phyloP scores from a whole-genome alignment of 116 monocot species.

The Phalaenopsis hybrid region DNA sequence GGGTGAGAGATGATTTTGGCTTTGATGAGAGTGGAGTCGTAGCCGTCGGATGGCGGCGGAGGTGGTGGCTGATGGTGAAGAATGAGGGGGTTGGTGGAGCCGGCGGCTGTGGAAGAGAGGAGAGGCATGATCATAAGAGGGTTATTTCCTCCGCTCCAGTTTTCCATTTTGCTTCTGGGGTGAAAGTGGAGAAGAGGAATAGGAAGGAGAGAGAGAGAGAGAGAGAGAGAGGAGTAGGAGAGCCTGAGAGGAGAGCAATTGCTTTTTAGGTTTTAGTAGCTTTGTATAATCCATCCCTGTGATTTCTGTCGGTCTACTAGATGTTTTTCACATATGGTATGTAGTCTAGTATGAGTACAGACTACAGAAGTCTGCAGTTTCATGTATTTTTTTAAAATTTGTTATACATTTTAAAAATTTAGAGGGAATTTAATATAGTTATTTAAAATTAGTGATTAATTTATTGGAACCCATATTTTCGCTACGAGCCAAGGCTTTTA shows the following conservation, averaged over 20 bases:
- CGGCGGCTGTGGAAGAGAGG: slow-evolving; percentile 12
- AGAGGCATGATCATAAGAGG: slow-evolving; percentile 52
- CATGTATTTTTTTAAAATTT: too few species aligned
- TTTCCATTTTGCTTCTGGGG: slow-evolving; percentile 2
- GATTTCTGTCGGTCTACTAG: slow-evolving; percentile 8
- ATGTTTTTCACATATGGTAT: not conserved
- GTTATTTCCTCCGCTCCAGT: slow-evolving; percentile 6
- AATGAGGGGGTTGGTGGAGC: slow-evolving; percentile 4
- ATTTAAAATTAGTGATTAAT: too few species aligned
- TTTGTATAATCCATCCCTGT: slow-evolving; percentile 7
- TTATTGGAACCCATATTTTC: too few species aligned
- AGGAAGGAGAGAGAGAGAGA: slow-evolving; percentile 7
- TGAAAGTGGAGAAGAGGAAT: not conserved
- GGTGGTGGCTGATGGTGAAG: slow-evolving; percentile 5
- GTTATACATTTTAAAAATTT: too few species aligned
- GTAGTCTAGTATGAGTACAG: too few species aligned
- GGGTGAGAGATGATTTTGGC: slow-evolving; percentile 75
- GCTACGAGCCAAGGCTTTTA: too few species aligned
- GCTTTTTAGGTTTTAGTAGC: slow-evolving; percentile 6
- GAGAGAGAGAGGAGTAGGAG: not conserved
- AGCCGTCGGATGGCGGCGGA: slow-evolving; percentile 13
- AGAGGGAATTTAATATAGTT: too few species aligned
- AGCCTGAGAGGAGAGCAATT: not conserved
- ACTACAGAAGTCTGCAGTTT: too few species aligned
- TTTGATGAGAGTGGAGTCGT: slow-evolving; percentile 30